A percentile compares a stretch with the other conserved stretches of the same genome.
Conservation (phyloP, 1,284 basidiomycete species). For the Fistulinella cinereoalba region DNA sequence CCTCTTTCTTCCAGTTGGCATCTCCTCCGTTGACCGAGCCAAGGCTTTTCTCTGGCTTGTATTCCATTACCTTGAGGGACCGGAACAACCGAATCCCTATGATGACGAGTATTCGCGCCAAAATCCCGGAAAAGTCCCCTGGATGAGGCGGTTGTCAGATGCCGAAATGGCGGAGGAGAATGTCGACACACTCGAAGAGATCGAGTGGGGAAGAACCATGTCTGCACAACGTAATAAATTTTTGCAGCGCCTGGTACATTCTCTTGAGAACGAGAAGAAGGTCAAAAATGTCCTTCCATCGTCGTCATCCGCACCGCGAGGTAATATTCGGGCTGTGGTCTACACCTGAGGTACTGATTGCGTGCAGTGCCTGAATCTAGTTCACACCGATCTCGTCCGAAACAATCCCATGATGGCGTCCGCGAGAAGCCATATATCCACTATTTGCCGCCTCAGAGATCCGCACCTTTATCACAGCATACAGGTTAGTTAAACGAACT, state of each 20-base stretch:
- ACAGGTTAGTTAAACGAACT: conserved; percentile 18
- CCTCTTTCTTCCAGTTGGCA: conserved; percentile 72
- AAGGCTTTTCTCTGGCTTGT: conserved; percentile 77
- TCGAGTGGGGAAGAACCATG: conserved; percentile 66
- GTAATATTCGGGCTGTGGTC: conserved; percentile 10
- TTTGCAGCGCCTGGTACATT: conserved; percentile 55
- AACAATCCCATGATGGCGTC: conserved; percentile 23
- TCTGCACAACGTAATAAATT: conserved; percentile 61
- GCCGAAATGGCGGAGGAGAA: conserved; percentile 58
- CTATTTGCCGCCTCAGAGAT: conserved; percentile 34
- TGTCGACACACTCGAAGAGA: conserved; percentile 64
- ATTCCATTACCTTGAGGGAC: conserved; percentile 71
- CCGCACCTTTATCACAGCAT: conserved; percentile 13
- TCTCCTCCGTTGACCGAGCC: conserved; percentile 70
- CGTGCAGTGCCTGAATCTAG: conserved; percentile 21
- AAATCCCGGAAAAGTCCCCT: conserved; percentile 54
- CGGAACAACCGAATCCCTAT: conserved; percentile 60
- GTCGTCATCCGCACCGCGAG: conserved; percentile 31
- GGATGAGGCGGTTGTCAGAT: conserved; percentile 46
- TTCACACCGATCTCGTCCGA: conserved; percentile 29
- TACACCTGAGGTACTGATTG: conserved; percentile 9
- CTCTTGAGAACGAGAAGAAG: conserved; percentile 49
- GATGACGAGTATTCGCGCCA: conserved; percentile 52
- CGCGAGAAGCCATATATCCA: conserved; percentile 43
- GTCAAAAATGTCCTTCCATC: conserved; percentile 30